Conservation (phyloP, 2,329 filamentous ascomycete genomes). For the Venturia pyrina region DNA sequence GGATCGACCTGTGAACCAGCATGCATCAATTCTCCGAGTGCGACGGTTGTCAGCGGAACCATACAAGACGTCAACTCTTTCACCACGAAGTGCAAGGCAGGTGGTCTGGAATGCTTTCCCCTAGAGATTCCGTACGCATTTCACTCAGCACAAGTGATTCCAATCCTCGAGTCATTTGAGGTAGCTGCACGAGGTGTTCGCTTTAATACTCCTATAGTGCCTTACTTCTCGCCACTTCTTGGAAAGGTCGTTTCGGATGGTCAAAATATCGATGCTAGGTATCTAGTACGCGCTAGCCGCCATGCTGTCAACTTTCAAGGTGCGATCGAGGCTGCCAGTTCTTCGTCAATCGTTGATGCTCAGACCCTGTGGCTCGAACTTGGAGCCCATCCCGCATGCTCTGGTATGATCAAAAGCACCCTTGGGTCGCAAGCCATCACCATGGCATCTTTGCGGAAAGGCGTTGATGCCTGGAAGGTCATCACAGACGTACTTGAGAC, state of each 20-base stretch:
- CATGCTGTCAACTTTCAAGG: slow-evolving; percentile 60
- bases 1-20: slow-evolving; percentile 48
- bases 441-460: slow-evolving; percentile 11
- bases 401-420: slow-evolving; percentile 56
- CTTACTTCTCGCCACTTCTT: slow-evolving; percentile 58
- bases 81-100: slow-evolving; percentile 36
- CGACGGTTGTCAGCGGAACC: slow-evolving; percentile 60
- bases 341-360: slow-evolving; percentile 48
- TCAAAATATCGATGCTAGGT: slow-evolving; percentile 48
- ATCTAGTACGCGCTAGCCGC: slow-evolving; percentile 55
- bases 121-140: slow-evolving; percentile 57
- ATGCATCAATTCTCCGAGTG: slow-evolving; percentile 65
- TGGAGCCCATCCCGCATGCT: slow-evolving; percentile 61
- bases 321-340: slow-evolving; percentile 49
- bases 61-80: slow-evolving; percentile 49
- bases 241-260: slow-evolving; percentile 49
- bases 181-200: slow-evolving; percentile 41
- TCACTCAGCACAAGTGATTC: slow-evolving; percentile 55
- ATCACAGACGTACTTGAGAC: slow-evolving; percentile 37
- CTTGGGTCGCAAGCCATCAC: slow-evolving; percentile 30
- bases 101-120: slow-evolving; percentile 49
- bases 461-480: slow-evolving; percentile 34
- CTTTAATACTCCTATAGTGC: slow-evolving; percentile 48
- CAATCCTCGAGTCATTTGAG: slow-evolving; percentile 52
- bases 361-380: slow-evolving; percentile 63